phyloP scores from a whole-genome alignment of 108 stramenopile species.

The Cyclostephanos invisitatus region DNA sequence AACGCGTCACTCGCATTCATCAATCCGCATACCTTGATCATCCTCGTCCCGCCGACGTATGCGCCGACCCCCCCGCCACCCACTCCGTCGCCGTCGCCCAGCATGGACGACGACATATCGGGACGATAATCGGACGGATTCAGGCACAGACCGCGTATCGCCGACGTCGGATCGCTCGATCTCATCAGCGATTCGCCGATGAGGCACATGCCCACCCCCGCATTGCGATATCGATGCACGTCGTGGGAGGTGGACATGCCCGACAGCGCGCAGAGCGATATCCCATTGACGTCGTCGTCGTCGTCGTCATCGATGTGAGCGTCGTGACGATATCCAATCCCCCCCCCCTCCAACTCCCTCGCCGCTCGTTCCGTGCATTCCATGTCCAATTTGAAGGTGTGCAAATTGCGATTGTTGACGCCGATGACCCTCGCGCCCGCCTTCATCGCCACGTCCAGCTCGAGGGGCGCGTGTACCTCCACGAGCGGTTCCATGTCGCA shows the following conservation, averaged over 20 bases:
- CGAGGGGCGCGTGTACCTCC: conserved; percentile 90
- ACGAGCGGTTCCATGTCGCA: conserved; percentile 96
- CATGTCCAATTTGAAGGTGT: conserved; percentile 96
- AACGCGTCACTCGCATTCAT: conserved; percentile 91
- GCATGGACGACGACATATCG: background rate
- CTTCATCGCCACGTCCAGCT: conserved; percentile 88
- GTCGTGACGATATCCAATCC: conserved; percentile 61
- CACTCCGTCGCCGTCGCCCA: background rate
- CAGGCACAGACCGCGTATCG: conserved; percentile 84
- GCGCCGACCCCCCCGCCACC: conserved; percentile 46
- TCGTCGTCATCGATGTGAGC: conserved; percentile 12
- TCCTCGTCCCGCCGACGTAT: conserved; percentile 77
- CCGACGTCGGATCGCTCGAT: conserved; percentile 80
- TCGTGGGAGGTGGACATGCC: conserved; percentile 89
- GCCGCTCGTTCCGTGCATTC: conserved; percentile 84
- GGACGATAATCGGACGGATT: conserved; percentile 73
- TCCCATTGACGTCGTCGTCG: conserved; percentile 21
- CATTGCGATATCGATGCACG: conserved; percentile 83
- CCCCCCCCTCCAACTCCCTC: conserved; percentile 49
- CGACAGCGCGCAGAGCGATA: conserved; percentile 76
- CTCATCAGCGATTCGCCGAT: conserved; percentile 99
- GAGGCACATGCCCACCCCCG: conserved; percentile 89
- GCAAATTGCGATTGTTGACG: conserved; percentile 98
- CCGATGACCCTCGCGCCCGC: conserved; percentile 95
- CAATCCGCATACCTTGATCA: conserved; percentile 95